A percentile compares a stretch with the other conserved stretches of the same genome.
These are phyloP conservation scores for Phytophthora rubi DNA, from an alignment of 352 stramenopile species.

Conservation along the genomic window DNA sequence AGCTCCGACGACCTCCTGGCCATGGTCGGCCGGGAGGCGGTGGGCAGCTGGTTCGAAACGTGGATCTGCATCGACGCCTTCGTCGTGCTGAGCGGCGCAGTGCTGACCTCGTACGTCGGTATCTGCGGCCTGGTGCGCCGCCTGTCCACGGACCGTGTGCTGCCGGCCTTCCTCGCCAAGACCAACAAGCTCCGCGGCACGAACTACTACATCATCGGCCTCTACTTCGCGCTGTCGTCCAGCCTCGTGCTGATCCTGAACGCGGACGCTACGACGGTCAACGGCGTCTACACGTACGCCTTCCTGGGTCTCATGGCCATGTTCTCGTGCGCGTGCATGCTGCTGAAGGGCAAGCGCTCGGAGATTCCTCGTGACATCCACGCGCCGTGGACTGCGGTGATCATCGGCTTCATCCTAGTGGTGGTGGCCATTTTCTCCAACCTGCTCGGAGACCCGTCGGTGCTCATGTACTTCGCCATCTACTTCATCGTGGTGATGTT, in stretches of 20 bases:
- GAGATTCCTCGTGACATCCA: constrained; percentile 72
- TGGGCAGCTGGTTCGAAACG: constrained; percentile 50
- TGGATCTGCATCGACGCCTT: constrained; percentile 86
- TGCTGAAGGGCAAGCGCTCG: constrained; percentile 86
- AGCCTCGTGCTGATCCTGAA: constrained; percentile 77
- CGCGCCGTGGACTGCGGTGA: constrained; percentile 54
- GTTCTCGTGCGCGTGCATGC: constrained; percentile 81
- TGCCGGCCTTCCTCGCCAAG: constrained; percentile 59
- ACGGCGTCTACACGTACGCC: constrained; percentile 86
- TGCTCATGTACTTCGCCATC: constrained; percentile 88
- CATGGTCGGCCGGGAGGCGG: constrained; percentile 50
- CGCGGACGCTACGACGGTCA: constrained; percentile 71
- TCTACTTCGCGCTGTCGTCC: constrained; percentile 70
- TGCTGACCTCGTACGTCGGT: constrained; percentile 85
- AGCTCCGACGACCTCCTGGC: constrained; percentile 72
- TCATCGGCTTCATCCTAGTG: constrained; percentile 41
- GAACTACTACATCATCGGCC: constrained; percentile 78
- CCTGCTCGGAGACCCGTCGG: constrained; percentile 74
- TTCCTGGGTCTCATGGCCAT: constrained; percentile 86
- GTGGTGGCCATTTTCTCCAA: constrained; percentile 83
- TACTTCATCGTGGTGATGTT: constrained; percentile 82
- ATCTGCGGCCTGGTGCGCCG: constrained; percentile 80
- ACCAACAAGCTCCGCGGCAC: constrained; percentile 70
- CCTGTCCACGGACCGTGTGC: constrained; percentile 71
- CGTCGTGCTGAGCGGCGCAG: constrained; percentile 83